phyloP scores from a whole-genome alignment of 2,329 filamentous ascomycete genomes.

The Aspergillus sp. region DNA sequence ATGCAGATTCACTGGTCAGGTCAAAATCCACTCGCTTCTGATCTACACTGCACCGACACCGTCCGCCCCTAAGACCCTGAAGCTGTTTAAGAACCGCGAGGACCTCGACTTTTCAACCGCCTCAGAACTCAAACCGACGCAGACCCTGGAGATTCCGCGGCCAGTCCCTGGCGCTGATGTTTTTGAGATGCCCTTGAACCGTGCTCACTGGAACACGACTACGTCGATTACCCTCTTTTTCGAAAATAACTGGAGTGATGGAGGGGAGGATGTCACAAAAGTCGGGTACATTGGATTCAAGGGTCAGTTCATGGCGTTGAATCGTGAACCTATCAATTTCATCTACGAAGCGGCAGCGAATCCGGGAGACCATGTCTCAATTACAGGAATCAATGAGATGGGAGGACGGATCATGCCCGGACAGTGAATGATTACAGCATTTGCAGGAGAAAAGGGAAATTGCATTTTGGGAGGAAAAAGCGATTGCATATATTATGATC shows the following conservation, averaged over 20 bases:
- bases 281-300: slow-evolving; percentile 85
- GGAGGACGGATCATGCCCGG: slow-evolving; percentile 36
- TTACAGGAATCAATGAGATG: slow-evolving; percentile 37
- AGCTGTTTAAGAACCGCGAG: slow-evolving; percentile 79
- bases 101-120: slow-evolving; percentile 79
- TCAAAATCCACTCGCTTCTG: slow-evolving; percentile 85
- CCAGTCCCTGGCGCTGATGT: slow-evolving; percentile 56
- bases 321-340: slow-evolving; percentile 74
- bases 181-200: slow-evolving; percentile 79
- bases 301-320: slow-evolving; percentile 86
- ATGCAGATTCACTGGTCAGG: slow-evolving; percentile 78
- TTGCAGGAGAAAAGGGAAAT: background rate
- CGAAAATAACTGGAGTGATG: slow-evolving; percentile 78
- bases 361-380: slow-evolving; percentile 67
- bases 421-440: slow-evolving; percentile 21
- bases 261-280: slow-evolving; percentile 71
- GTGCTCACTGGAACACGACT: slow-evolving; percentile 84
- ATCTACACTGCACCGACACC: slow-evolving; percentile 67
- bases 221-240: slow-evolving; percentile 79
- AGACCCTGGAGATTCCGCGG: slow-evolving; percentile 69
- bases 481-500: background rate
- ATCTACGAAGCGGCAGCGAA: slow-evolving; percentile 92
- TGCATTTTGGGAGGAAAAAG: background rate
- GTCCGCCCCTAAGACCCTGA: slow-evolving; percentile 72
- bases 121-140: slow-evolving; percentile 62